phyloP scores from a whole-genome alignment of 805 yeast genomes.

The Candida qinlingensis region DNA sequence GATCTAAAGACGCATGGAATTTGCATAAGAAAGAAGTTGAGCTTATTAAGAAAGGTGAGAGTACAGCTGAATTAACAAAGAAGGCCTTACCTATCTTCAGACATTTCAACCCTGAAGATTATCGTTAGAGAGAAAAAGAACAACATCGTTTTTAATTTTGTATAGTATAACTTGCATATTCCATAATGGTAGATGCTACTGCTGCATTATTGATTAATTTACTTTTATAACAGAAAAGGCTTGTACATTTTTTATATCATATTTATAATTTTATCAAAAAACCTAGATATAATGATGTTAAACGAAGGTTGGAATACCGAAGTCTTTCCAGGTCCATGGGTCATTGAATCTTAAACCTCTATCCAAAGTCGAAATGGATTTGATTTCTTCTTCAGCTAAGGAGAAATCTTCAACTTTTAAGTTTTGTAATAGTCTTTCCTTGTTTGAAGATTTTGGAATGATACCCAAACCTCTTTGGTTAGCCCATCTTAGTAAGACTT shows the following conservation, averaged over 20 bases:
- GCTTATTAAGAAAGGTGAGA: slow-evolving; percentile 20
- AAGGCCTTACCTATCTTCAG: slow-evolving; percentile 36
- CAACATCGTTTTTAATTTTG: no score
- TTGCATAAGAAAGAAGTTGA: slow-evolving; percentile 25
- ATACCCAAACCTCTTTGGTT: slow-evolving; percentile 72
- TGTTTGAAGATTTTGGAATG: slow-evolving; percentile 76
- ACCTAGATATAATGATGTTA: neutral
- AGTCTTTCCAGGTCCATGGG: slow-evolving; percentile 40
- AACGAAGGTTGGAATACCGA: slow-evolving; percentile 25
- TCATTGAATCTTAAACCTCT: slow-evolving; percentile 76
- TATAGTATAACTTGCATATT: no score
- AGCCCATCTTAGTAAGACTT: slow-evolving; percentile 78
- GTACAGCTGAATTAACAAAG: slow-evolving; percentile 14
- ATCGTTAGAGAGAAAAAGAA: slow-evolving; percentile 2
- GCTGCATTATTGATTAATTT: neutral
- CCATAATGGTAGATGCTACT: neutral
- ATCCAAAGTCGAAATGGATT: slow-evolving; percentile 55
- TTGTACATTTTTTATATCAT: neutral
- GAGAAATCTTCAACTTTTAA: slow-evolving; percentile 52
- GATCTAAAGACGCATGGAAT: slow-evolving; percentile 25
- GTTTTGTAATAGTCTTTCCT: slow-evolving; percentile 57
- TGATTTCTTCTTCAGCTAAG: slow-evolving; percentile 47
- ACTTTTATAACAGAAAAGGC: neutral
- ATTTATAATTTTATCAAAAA: neutral
- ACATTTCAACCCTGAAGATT: slow-evolving; percentile 15